A percentile compares a stretch with the other conserved stretches of the same genome.
phyloP scores from a whole-genome alignment of 2,329 filamentous ascomycete species.

The Dactylellina sp. region DNA sequence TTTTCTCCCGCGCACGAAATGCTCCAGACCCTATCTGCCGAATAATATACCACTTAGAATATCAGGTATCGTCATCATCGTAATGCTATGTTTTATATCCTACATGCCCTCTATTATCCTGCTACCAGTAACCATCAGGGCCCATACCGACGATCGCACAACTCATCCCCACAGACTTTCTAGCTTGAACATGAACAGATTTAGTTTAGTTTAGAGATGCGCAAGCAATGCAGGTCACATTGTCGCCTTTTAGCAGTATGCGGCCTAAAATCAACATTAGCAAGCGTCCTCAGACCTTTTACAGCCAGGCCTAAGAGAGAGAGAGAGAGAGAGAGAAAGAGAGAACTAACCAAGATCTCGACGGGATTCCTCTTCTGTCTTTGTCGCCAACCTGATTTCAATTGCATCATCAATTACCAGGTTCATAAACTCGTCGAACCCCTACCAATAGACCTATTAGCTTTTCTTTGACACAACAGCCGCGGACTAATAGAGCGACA shows the following conservation, averaged over 20 bases:
- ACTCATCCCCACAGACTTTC: background rate
- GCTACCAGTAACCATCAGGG: background rate
- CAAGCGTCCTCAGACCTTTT: background rate
- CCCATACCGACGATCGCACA: background rate
- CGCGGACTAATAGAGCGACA: constrained; percentile 62
- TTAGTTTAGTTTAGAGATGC: constrained; percentile 40
- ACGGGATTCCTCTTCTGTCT: constrained; percentile 82
- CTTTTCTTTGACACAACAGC: background rate
- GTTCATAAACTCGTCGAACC: constrained; percentile 99
- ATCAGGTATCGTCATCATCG: constrained; percentile 11
- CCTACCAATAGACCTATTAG: constrained; percentile 67
- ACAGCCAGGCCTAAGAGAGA: background rate
- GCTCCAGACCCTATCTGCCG: background rate
- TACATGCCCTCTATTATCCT: constrained; percentile 18
- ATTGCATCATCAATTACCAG: constrained; percentile 94
- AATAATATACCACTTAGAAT: constrained; percentile 4
- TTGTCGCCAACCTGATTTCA: constrained; percentile 86
- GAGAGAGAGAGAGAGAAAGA: too few species aligned
- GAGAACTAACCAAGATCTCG: constrained; percentile 78
- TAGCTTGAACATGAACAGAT: background rate
- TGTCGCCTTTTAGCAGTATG: constrained; percentile 76
- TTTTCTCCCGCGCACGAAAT: constrained; percentile 2
- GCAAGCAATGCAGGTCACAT: constrained; percentile 65
- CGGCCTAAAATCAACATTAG: constrained; percentile 66
- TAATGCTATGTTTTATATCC: constrained; percentile 25